Percentiles rank a stretch among this genome's conserved stretches.
phyloP scores from a whole-genome alignment of 306 rosid species.

The Gleditsia sinensis region DNA sequence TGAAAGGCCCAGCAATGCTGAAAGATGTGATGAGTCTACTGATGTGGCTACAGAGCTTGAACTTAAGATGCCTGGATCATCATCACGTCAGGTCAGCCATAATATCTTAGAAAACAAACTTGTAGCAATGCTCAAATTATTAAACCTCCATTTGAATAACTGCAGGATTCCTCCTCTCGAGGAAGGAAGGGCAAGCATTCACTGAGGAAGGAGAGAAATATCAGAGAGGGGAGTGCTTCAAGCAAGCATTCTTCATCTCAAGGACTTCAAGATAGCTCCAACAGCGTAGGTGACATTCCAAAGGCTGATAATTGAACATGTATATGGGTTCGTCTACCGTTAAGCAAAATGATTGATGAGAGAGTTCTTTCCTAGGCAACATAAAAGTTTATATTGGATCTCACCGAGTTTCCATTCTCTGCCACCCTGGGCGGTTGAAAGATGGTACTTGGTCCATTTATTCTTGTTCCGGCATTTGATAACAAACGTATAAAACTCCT shows the following conservation, averaged over 20 bases:
- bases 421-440: no score
- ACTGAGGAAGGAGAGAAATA: constrained; percentile 52
- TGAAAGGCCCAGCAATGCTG: constrained; percentile 47
- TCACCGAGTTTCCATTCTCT: no score
- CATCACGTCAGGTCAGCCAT: constrained; percentile 64
- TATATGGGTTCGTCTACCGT: constrained; percentile 19
- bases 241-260: constrained; percentile 69
- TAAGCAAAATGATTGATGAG: constrained; percentile 32
- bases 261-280: constrained; percentile 78
- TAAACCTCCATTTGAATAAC: constrained; percentile 11
- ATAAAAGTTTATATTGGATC: neutral
- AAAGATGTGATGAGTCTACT: constrained; percentile 57
- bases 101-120: constrained; percentile 20
- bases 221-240: constrained; percentile 63
- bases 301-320: constrained; percentile 49
- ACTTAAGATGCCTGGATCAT: constrained; percentile 95
- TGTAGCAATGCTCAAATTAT: neutral
- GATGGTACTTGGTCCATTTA: constrained; percentile 2
- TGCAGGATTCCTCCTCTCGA: constrained; percentile 61
- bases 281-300: constrained; percentile 65
- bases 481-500: no score
- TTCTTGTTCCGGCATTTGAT: no score
- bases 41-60: constrained; percentile 94
- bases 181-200: constrained; percentile 73
- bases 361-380: constrained; percentile 25